phyloP scores from a whole-genome alignment of 164 flowering plant species.

The Kalanchoe fedtschenkoi region DNA sequence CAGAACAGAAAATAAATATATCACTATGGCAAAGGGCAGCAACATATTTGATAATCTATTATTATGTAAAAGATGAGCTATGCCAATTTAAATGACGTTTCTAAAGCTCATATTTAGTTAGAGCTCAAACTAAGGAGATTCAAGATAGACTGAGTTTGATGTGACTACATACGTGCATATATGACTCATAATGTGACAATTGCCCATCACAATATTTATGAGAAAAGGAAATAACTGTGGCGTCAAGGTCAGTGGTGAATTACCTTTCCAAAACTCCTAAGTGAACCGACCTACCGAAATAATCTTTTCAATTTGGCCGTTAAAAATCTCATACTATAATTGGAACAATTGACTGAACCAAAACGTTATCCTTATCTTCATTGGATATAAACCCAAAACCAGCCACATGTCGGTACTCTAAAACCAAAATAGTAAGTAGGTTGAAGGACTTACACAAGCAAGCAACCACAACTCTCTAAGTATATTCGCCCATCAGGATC shows the following conservation, averaged over 20 bases:
- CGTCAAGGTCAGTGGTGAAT: too few species aligned
- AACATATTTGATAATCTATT: too few species aligned
- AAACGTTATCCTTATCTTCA: background rate
- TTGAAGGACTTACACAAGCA: conserved; percentile 75
- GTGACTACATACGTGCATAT: too few species aligned
- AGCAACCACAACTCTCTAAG: conserved; percentile 61
- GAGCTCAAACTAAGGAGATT: background rate
- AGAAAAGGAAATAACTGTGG: too few species aligned
- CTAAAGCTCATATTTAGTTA: background rate
- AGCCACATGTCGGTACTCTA: background rate
- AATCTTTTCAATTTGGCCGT: background rate
- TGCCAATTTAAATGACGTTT: background rate
- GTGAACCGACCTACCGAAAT: background rate
- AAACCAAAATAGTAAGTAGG: background rate
- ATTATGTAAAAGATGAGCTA: background rate
- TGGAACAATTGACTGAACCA: background rate
- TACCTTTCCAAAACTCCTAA: too few species aligned
- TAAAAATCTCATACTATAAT: background rate
- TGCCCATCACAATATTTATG: too few species aligned
- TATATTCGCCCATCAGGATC: conserved; percentile 66
- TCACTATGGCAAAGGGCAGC: too few species aligned
- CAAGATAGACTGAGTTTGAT: background rate
- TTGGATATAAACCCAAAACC: background rate
- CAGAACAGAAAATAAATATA: background rate
- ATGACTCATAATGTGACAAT: too few species aligned